Evolutionary conservation across 805 yeast species (phyloP), one percentile per base, ranked within the genome.

Genomic region (Ogataea naganishii): DNA sequence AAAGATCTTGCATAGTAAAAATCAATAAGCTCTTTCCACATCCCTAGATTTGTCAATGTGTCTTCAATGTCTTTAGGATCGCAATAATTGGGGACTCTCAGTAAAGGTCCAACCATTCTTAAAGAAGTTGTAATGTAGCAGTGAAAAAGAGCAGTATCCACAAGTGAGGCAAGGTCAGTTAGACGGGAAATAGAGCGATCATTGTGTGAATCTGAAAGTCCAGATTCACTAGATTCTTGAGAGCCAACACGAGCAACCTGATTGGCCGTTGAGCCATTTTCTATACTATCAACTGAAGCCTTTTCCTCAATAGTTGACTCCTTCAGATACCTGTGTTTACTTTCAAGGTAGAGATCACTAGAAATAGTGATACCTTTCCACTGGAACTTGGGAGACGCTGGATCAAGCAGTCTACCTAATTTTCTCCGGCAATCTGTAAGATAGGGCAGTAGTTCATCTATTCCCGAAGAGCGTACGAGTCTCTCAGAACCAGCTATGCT

Each of bases 91-190:
- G 72, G 69, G 2, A 85, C 66, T 28, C 97, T 63, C 5, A 89
- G 62, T 14, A 89, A 68, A 0, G 97, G 92, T 0, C 89, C 95
- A 10, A 89, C 68, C 49, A 89, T 62, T 37, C 79, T 68, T 0
- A 83, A 81, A 32, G 73, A 72, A 18, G 72, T 71, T n/a, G 73
- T 48, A 34, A 75, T 60, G 47, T 92, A 89, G 36, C 92, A 72
- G 30, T 72, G 62, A 44, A 89, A 84, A 13, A 92, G 60, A 1
- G 84, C 66, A 0, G 95, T 80, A 46, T 89, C 98, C 2, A 92
- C 69, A 2, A 68, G 35, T 5, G 44, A 46, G 4, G 63, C 47
- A 26, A 72, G 55, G 8, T 62, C 50, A 0, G 70, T 67, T 14
- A 58, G 43, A 7, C 40, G 36, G 1, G 35, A 32, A n/a, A n/a